Conservation (phyloP, 2,329 filamentous ascomycete genomes). For the Pestalotiopsis sp. region DNA sequence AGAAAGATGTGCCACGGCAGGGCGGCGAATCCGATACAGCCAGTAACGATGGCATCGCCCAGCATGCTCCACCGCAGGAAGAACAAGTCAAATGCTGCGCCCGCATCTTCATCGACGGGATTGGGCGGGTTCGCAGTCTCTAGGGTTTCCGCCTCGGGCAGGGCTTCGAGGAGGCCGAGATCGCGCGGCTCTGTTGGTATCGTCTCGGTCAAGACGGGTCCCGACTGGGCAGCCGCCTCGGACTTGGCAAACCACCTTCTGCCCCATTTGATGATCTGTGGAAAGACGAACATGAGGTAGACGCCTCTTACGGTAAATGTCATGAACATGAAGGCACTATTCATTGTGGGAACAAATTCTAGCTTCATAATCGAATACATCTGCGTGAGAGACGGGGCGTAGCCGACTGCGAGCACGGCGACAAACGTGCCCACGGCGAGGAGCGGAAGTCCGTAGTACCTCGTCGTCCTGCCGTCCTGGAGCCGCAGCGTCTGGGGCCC, state of each 20-base stretch:
- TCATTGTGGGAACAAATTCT: conserved; percentile 22
- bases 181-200: conserved; percentile 23
- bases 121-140: conserved; percentile 22
- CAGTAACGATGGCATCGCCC: conserved; percentile 24
- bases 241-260: conserved; percentile 19
- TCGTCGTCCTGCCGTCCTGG: conserved; percentile 18
- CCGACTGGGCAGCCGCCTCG: not conserved
- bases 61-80: conserved; percentile 26
- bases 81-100: conserved; percentile 26
- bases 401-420: conserved; percentile 26
- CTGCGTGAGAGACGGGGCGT: conserved; percentile 25
- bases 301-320: conserved; percentile 22
- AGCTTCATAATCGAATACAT: conserved; percentile 27
- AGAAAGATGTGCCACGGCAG: conserved; percentile 28
- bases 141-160: conserved; percentile 18
- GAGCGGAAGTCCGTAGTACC: conserved; percentile 22
- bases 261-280: conserved; percentile 24
- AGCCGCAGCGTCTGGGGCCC: conserved; percentile 22
- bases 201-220: conserved; percentile 15
- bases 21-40: conserved; percentile 23
- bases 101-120: conserved; percentile 18
- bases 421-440: conserved; percentile 25
- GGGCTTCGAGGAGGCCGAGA: conserved; percentile 19
- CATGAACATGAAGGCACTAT: conserved; percentile 25
- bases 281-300: conserved; percentile 30